Conservation (phyloP, 805 yeast species). For the Maudiozyma bulderi region DNA sequence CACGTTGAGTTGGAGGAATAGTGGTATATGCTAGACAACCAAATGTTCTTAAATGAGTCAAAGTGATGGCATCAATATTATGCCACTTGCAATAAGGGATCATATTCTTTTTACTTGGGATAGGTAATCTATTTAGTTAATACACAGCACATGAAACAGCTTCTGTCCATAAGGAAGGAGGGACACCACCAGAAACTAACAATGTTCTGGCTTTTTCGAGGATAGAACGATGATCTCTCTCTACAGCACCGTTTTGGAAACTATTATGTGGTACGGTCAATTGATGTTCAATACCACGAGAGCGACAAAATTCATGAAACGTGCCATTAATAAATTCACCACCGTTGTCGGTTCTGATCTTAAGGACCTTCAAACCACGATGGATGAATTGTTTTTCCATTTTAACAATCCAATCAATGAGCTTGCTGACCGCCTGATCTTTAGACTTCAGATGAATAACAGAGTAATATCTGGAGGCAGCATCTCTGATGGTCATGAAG, state of each 20-base stretch:
- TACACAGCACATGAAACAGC: conserved; percentile 9
- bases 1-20: neutral
- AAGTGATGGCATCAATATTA: neutral
- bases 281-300: conserved; percentile 7
- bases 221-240: conserved; percentile 10
- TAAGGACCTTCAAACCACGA: conserved; percentile 4
- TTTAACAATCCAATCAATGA: conserved; percentile 5
- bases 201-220: conserved; percentile 4
- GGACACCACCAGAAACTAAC: conserved; percentile 7
- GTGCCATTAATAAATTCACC: conserved; percentile 4
- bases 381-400: conserved; percentile 3
- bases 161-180: conserved; percentile 11
- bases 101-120: neutral
- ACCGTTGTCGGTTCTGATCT: conserved; percentile 6
- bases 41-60: conserved; percentile 4
- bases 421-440: neutral
- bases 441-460: conserved; percentile 3
- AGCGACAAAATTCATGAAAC: neutral
- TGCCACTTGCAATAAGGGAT: conserved; percentile 4
- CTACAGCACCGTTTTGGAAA: conserved; percentile 13
- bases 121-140: conserved; percentile 5
- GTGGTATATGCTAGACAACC: conserved; percentile 11
- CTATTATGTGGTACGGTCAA: conserved; percentile 7
- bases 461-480: conserved; percentile 4
- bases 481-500: conserved; percentile 5